Base-by-base conservation (phyloP, 2,329 filamentous ascomycete species). In the Alternaria tenuissima region DNA sequence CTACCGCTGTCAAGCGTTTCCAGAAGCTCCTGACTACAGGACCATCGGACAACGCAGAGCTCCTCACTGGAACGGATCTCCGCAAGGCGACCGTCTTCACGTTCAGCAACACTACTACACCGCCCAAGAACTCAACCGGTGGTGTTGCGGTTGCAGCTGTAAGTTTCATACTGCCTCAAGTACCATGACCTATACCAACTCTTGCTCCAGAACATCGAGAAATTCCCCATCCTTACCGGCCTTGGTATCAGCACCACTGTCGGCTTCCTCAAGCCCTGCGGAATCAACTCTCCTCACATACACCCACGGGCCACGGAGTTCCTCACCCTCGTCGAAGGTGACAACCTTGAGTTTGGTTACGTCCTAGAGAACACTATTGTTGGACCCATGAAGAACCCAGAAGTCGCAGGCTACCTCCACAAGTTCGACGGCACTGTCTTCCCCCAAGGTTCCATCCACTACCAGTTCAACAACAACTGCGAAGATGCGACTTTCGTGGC, bases 11-110 rank as follows among this genome's bases (percentile, higher is more conserved):
- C 65, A 78, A 80, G 60, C 74, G 76, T 34, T 79, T 79, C 68
- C 75, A 80, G 54, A 63, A 67, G 12, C 71, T 80, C 39, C 68
- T 80, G 9, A 73, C 74, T 26, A 57, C 70, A 11, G 75, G 75
- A 30, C 24, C 49, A 54, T 69, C 39, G 60, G 11, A 49, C 8
- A 12, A 30, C 1, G 18, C 8, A n/a, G 46, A 65, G 8, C 71
- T 80, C 8, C 69, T 79, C 43, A 64, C 69, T 6, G 70, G 63
- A 24, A 24, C 1, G 5, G 22, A 24, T 7, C 65, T 81, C 28
- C 68, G 67, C 47, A 66, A 71, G 12, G 44, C 69, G 71, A 86
- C 90, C 79, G 91, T 89, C 74, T 93, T 24, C 5, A 24, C 22
- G 22, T 24, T 24, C 22, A 24, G 5, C 6, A 24, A 7, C 22